Base-by-base conservation (phyloP, 2,329 filamentous ascomycete genomes). In the Fusarium phyllophilum region DNA sequence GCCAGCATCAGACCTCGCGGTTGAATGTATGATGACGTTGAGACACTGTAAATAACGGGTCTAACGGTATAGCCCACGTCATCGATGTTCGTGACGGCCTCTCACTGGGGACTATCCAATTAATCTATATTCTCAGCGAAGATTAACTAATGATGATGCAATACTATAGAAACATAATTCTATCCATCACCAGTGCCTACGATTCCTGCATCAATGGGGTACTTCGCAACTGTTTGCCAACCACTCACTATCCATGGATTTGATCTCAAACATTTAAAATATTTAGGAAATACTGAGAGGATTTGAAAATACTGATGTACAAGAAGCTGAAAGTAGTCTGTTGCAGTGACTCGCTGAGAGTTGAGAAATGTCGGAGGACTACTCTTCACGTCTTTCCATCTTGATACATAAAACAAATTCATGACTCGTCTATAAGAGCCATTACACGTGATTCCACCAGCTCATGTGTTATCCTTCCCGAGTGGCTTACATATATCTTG, bases 81-180 rank as follows among this genome's bases (percentile, higher is more conserved):
- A 51, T 51, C 22, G 11, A 51, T 33, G 12, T 18, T 33, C 3
- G 7, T 3, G 22, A 18, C 29, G 6, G 7, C 22, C 8, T 24
- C 7, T 18, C 22, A 2, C 11, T 14, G 22, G 46, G 22, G 14
- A 7, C 11, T 9, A 12, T 4, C 11, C 3, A 33, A 33, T 24
- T 13, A n/a, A 7, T 33, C 3, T 0, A n/a, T 11, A 1, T 4
- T 22, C 1, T 49, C 6, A 15, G 8, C 1, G 13, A 17, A 18
- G 4, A 18, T n/a, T 1, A 10, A 49, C 2, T 7, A 13, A 33
- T 49, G 7, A n/a, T 11, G 20, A 46, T 46, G 26, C 6, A 20
- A 46, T 46, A 9, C 17, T 45, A 20, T 20, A 26, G 7, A 20
- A 20, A 2, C 13, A 9, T 5, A 15, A 15, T 41, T 6, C 8